Conservation (phyloP, 2,329 filamentous ascomycete species). For the Fusarium udum region DNA sequence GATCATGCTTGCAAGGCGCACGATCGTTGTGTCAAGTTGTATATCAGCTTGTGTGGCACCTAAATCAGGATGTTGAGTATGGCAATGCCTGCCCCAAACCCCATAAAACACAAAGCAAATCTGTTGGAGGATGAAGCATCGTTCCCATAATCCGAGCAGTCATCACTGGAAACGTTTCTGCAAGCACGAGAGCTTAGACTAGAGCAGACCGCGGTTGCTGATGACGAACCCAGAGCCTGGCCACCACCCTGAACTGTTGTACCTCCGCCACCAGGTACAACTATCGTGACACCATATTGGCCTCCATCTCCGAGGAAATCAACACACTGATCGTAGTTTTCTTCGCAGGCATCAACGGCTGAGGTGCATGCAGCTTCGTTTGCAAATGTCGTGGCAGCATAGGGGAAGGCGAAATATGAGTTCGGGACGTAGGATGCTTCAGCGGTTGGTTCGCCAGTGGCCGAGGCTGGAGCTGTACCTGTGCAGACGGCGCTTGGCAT, state of each 20-base stretch:
- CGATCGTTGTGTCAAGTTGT: neutral
- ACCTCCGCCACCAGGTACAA: conserved; percentile 62
- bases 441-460: conserved; percentile 49
- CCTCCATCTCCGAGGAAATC: conserved; percentile 55
- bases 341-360: conserved; percentile 61
- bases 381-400: conserved; percentile 62
- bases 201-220: conserved; percentile 64
- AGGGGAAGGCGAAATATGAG: conserved; percentile 68
- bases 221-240: conserved; percentile 53
- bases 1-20: neutral
- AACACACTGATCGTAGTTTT: conserved; percentile 65
- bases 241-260: conserved; percentile 59
- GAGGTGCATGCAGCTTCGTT: conserved; percentile 62
- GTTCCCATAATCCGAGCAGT: conserved; percentile 49
- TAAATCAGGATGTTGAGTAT: conserved; percentile 26
- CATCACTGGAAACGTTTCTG: conserved; percentile 52
- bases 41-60: neutral
- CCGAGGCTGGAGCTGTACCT: conserved; percentile 59
- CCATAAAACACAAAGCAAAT: conserved; percentile 11
- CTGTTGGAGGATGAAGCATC: conserved; percentile 20
- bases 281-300: conserved; percentile 63
- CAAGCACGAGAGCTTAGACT: conserved; percentile 65
- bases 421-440: conserved; percentile 64
- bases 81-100: conserved; percentile 22
- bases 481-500: conserved; percentile 61